A percentile compares a stretch with the other conserved stretches of the same genome.
These are phyloP conservation scores for Phaeosphaeria sp. DNA, from an alignment of 2,329 filamentous ascomycete genomes.

Conservation along the genomic window DNA sequence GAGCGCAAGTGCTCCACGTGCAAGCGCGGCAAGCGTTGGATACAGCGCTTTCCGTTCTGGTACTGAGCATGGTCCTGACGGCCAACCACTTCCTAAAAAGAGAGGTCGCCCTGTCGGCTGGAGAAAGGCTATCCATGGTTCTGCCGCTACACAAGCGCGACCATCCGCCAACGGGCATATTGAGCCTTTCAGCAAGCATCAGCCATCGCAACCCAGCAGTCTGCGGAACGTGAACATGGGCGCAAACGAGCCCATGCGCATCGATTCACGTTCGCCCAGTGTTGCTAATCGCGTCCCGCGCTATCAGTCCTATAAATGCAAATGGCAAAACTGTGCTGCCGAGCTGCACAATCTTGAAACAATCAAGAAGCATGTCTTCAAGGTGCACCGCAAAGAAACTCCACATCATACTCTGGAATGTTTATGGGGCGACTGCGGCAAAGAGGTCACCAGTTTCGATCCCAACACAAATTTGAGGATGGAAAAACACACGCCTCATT, in stretches of 20 bases:
- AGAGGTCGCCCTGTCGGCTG: conserved; percentile 58
- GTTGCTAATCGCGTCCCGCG: conserved; percentile 32
- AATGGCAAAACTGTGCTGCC: conserved; percentile 63
- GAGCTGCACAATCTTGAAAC: conserved; percentile 68
- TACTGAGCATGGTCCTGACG: conserved; percentile 38
- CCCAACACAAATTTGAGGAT: conserved; percentile 28
- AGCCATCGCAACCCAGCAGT: conserved; percentile 31
- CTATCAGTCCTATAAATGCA: conserved; percentile 61
- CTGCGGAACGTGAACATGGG: conserved; percentile 30
- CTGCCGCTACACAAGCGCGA: conserved; percentile 30
- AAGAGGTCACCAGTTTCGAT: conserved; percentile 29
- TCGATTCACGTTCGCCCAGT: conserved; percentile 43
- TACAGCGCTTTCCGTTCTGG: conserved; percentile 52
- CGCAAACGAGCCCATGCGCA: conserved; percentile 25
- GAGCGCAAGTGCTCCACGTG: conserved; percentile 34
- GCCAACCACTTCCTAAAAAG: conserved; percentile 49
- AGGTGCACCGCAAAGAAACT: conserved; percentile 57
- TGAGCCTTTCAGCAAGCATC: conserved; percentile 9
- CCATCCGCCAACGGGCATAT: conserved; percentile 30
- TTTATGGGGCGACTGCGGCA: conserved; percentile 54
- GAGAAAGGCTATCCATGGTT: conserved; percentile 56
- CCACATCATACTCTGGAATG: conserved; percentile 50
- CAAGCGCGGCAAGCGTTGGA: conserved; percentile 36
- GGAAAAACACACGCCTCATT: conserved; percentile 26
- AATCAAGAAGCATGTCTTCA: conserved; percentile 64